Conservation (phyloP, 192 early-diverging fungal genomes). For the Rhizophagus clarus region DNA sequence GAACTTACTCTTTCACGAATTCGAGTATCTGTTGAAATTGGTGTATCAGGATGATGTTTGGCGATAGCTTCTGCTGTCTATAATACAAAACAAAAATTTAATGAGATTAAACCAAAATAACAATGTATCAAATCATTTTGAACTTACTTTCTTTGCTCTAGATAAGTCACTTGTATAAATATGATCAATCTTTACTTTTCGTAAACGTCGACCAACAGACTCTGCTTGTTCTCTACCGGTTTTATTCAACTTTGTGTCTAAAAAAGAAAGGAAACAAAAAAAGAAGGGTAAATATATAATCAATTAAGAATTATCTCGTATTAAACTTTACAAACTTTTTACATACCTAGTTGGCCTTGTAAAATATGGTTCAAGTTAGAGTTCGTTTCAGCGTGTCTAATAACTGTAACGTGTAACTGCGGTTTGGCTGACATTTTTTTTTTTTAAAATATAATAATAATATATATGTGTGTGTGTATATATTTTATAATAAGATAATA, state of each 20-base stretch:
- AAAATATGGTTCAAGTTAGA: slow-evolving; percentile 29
- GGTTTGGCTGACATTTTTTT: not conserved
- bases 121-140: not conserved
- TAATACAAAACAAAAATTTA: not conserved
- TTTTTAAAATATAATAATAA: not conserved
- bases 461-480: no score
- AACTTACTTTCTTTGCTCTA: slow-evolving; percentile 26
- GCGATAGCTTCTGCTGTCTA: slow-evolving; percentile 26
- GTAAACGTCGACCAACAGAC: slow-evolving; percentile 15
- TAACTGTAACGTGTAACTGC: slow-evolving; percentile 17
- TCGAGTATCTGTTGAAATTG: slow-evolving; percentile 13
- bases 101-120: not conserved
- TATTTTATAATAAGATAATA: not conserved
- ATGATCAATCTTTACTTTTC: slow-evolving; percentile 28
- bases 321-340: no score
- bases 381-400: slow-evolving; percentile 26
- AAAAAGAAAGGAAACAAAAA: no score
- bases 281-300: not conserved
- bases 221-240: slow-evolving; percentile 25
- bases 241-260: slow-evolving; percentile 29
- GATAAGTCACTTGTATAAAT: slow-evolving; percentile 31
- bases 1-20: slow-evolving; percentile 15
- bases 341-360: slow-evolving; percentile 27
- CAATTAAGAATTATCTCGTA: not conserved
- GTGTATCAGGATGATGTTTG: slow-evolving; percentile 23